Percentiles rank a stretch among this genome's conserved stretches.
phyloP scores from a whole-genome alignment of 129 eudicot genomes.

The Saussurea involucrata region DNA sequence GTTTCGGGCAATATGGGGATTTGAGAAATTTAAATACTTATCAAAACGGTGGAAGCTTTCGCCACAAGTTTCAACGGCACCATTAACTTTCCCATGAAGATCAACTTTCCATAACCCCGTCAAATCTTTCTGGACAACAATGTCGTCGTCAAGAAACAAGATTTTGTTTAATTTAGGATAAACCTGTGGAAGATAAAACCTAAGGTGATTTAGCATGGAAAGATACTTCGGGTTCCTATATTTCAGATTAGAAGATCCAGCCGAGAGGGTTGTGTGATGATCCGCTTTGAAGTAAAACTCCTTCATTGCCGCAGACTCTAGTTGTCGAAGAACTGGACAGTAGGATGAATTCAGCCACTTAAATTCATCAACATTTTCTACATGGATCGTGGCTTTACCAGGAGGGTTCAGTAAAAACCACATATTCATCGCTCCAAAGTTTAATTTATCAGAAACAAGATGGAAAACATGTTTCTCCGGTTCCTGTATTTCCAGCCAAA shows the following conservation, averaged over 20 bases:
- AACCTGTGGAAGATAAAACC: constrained; percentile 93
- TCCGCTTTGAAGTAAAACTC: constrained; percentile 91
- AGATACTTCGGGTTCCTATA: constrained; percentile 95
- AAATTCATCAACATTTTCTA: constrained; percentile 93
- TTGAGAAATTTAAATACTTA: constrained; percentile 89
- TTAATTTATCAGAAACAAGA: constrained; percentile 84
- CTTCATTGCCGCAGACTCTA: constrained; percentile 95
- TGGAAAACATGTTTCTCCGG: constrained; percentile 96
- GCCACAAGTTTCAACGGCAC: constrained; percentile 97
- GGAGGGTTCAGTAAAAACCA: constrained; percentile 97
- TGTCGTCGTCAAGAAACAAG: constrained; percentile 92
- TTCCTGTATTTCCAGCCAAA: constrained; percentile 59
- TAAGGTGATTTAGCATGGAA: constrained; percentile 89
- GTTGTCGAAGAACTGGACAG: constrained; percentile 88
- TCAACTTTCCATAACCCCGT: constrained; percentile 88
- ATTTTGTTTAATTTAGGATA: constrained; percentile 89
- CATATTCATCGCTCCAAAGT: constrained; percentile 97
- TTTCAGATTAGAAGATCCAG: constrained; percentile 82
- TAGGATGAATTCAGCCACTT: constrained; percentile 92
- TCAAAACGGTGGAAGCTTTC: constrained; percentile 98
- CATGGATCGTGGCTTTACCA: constrained; percentile 89
- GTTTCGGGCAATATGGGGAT: constrained; percentile 87
- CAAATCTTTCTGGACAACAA: constrained; percentile 97
- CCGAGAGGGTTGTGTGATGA: constrained; percentile 62
- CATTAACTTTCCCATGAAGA: constrained; percentile 89